These are phyloP conservation scores for Malassezia sympodialis DNA, from an alignment of 1,284 basidiomycete species.

Conservation along the genomic window DNA sequence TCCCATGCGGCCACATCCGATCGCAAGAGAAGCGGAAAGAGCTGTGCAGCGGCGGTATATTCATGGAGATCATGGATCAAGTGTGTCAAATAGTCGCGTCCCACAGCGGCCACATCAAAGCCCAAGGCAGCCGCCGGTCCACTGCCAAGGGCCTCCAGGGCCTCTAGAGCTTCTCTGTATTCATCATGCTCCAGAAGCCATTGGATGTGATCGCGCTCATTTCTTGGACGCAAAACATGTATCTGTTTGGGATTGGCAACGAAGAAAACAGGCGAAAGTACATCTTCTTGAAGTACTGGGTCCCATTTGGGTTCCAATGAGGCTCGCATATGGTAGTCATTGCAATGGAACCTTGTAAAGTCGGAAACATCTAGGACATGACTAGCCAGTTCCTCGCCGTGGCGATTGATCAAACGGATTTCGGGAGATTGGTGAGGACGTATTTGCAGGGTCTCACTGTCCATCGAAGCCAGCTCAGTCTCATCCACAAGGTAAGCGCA, in stretches of 20 bases:
- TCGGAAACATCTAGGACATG: constrained; percentile 72
- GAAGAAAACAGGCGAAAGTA: constrained; percentile 54
- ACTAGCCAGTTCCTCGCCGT: constrained; percentile 76
- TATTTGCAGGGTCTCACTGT: constrained; percentile 55
- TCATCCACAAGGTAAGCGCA: constrained; percentile 59
- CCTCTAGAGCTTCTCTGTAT: constrained; percentile 79
- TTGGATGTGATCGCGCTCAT: constrained; percentile 75
- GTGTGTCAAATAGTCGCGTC: constrained; percentile 35
- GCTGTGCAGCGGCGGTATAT: constrained; percentile 67
- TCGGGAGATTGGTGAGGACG: constrained; percentile 75
- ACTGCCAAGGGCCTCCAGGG: constrained; percentile 61
- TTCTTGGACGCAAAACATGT: constrained; percentile 72
- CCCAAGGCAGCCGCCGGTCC: constrained; percentile 28
- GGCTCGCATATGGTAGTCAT: constrained; percentile 68
- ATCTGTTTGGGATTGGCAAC: constrained; percentile 77
- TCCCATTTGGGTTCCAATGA: constrained; percentile 22
- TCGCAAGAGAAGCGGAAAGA: constrained; percentile 78
- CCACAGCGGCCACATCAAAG: constrained; percentile 55
- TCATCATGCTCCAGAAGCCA: constrained; percentile 80
- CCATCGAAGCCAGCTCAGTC: constrained; percentile 25
- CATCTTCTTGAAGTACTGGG: not conserved
- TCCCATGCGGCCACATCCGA: constrained; percentile 77
- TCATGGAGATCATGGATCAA: constrained; percentile 55
- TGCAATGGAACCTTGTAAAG: constrained; percentile 77
- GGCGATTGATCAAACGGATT: constrained; percentile 75